Percentiles rank a stretch among this genome's conserved stretches.
These are phyloP conservation scores for Peniophora sp. DNA, from an alignment of 1,284 basidiomycete genomes.

Conservation along the genomic window DNA sequence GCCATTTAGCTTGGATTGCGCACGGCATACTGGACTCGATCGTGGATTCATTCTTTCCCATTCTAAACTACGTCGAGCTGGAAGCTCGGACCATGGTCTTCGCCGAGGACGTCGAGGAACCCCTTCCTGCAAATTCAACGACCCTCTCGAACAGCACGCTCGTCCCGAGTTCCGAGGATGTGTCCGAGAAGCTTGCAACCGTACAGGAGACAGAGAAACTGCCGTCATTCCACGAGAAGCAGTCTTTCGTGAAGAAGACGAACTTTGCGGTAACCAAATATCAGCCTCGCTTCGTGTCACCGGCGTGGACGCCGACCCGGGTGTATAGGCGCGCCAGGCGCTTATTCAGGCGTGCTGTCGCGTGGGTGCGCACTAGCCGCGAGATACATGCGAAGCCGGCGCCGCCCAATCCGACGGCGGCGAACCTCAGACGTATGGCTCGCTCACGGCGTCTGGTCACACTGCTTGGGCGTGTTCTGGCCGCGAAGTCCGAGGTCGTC, in stretches of 20 bases:
- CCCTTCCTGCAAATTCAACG: not conserved
- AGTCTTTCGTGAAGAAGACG: not conserved
- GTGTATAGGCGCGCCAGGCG: conserved; percentile 14
- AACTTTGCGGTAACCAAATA: not conserved
- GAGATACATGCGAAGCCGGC: conserved; percentile 9
- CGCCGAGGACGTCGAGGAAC: conserved; percentile 18
- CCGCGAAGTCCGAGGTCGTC: conserved; percentile 80
- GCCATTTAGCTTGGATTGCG: conserved; percentile 87
- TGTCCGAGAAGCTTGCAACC: not conserved
- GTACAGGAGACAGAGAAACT: not conserved
- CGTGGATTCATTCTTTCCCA: conserved; percentile 91
- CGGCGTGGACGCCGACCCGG: conserved; percentile 10
- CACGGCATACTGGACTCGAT: conserved; percentile 91
- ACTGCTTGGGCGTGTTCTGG: conserved; percentile 70
- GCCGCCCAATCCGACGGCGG: conserved; percentile 25
- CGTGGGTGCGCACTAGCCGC: not conserved
- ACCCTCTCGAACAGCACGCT: not conserved
- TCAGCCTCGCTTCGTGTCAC: conserved; percentile 16
- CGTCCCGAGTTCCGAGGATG: not conserved
- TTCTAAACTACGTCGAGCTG: conserved; percentile 76
- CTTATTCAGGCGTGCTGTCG: not conserved
- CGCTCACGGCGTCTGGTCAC: conserved; percentile 78
- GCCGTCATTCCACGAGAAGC: not conserved
- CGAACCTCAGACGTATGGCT: conserved; percentile 67
- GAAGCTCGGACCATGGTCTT: conserved; percentile 73